Conservation (phyloP, 1,284 basidiomycete genomes). For the Pulchroboletus neoregius region DNA sequence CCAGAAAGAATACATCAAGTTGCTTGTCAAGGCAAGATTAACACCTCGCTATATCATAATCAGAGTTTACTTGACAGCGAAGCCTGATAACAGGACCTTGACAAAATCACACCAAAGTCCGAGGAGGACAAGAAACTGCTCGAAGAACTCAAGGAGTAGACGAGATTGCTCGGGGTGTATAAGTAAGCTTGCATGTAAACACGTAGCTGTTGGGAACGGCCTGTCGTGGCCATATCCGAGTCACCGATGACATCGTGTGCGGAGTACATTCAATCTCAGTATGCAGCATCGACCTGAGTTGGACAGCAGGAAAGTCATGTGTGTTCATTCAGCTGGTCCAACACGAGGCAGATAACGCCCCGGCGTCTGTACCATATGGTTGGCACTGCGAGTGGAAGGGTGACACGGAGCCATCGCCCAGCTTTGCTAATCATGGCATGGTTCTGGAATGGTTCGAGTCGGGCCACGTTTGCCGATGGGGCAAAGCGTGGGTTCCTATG, state of each 20-base stretch:
- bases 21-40: conserved; percentile 60
- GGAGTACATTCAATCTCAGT: neutral
- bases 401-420: too few species aligned
- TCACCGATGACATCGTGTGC: conserved; percentile 11
- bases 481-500: conserved; percentile 5
- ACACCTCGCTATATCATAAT: neutral
- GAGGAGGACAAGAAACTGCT: conserved; percentile 58
- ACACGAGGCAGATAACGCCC: conserved; percentile 29
- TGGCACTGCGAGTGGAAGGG: conserved; percentile 14
- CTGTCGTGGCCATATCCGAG: neutral
- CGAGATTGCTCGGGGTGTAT: neutral
- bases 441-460: conserved; percentile 12
- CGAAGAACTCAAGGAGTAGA: conserved; percentile 57
- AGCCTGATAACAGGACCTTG: conserved; percentile 34
- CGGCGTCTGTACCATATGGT: conserved; percentile 26
- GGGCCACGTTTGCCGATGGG: conserved; percentile 8
- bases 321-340: too few species aligned
- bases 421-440: too few species aligned
- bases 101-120: conserved; percentile 43
- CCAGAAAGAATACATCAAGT: conserved; percentile 66
- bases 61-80: neutral
- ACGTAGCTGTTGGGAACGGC: neutral
- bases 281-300: too few species aligned
- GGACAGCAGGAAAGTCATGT: conserved; percentile 5
- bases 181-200: neutral